Base-by-base conservation (phyloP, 1,139 yeast species). In the Yamadazyma diddensiae region DNA sequence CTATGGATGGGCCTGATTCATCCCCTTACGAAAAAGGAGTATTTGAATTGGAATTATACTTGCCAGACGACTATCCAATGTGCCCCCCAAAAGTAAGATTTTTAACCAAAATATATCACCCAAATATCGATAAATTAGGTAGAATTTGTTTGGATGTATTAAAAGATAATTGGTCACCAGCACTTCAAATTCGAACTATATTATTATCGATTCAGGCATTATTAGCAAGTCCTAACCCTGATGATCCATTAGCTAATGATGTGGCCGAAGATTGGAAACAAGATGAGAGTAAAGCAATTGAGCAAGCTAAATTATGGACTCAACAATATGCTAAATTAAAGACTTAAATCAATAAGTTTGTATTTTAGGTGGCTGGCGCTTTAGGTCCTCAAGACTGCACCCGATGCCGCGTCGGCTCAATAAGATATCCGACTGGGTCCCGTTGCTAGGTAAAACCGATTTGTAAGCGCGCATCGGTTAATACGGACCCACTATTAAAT, bases 201-300 rank as follows among this genome's bases (percentile, higher is more conserved):
- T 66, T 92, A 45, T 69, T 94, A 38, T 85, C 95, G 12, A 84
- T 92, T 41, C 98, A 94, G 59, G 97, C 98, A 0, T 66, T 92
- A 37, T 66, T 92, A 35, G 95, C 95, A 1, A 90, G 96, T 3
- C 98, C 99, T 7, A 94, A 92, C 51, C 98, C 99, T 2, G 96
- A 92, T 56, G 99, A 92, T 60, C 99, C 98, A 1, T 71, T 94
- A 43, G 97, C 97, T 20, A 92, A 92, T 52, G 98, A 92, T 48
- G 98, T 92, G 26, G 98, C 98, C 3, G 90, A 87, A 47, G 92
- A 83, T 47, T 92, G 98, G 97, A 84, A 90, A 53, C 82, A 78
- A 43, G 79, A 92, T 51, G 95, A 88, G 58, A 67, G 73, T 34
- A 70, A 70, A 42, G 97, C 97, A 15, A 80, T 87, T 35, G 74